phyloP scores from a whole-genome alignment of 805 yeast genomes.

The Candida piceae region DNA sequence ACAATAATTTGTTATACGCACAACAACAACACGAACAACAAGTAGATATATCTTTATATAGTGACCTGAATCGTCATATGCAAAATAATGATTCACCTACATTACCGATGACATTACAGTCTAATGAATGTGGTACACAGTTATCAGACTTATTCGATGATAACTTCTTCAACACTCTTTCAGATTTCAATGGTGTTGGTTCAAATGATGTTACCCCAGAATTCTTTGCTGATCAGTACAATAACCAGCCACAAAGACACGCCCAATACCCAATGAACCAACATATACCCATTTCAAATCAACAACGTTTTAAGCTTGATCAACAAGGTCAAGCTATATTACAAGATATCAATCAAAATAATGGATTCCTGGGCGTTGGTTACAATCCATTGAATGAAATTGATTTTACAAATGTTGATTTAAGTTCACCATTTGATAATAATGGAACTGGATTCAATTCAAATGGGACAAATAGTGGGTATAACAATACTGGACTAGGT shows the following conservation, averaged over 20 bases:
- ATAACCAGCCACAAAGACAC: background rate
- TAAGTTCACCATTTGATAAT: slow-evolving; percentile 23
- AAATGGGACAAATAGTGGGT: too few species aligned
- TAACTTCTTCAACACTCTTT: slow-evolving; percentile 27
- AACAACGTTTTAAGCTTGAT: slow-evolving; percentile 3
- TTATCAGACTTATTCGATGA: slow-evolving; percentile 30
- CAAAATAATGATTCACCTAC: background rate
- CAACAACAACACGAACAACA: slow-evolving; percentile 10
- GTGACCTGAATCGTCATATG: slow-evolving; percentile 6
- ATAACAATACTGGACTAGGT: slow-evolving; percentile 18
- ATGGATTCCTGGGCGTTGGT: slow-evolving; percentile 4
- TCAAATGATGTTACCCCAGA: slow-evolving; percentile 12
- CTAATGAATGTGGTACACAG: slow-evolving; percentile 1
- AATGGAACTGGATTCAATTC: slow-evolving; percentile 11
- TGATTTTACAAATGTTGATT: slow-evolving; percentile 35
- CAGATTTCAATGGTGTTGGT: slow-evolving; percentile 21
- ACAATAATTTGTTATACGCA: slow-evolving; percentile 5
- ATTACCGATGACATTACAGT: background rate
- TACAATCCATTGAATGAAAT: slow-evolving; percentile 33
- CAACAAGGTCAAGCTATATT: too few species aligned
- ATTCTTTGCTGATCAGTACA: background rate
- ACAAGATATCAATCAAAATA: slow-evolving; percentile 1
- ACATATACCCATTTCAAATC: background rate
- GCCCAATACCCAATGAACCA: background rate
- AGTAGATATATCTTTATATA: slow-evolving; percentile 4